phyloP scores from a whole-genome alignment of 2,329 filamentous ascomycete genomes.

The Ciborinia camelliae region DNA sequence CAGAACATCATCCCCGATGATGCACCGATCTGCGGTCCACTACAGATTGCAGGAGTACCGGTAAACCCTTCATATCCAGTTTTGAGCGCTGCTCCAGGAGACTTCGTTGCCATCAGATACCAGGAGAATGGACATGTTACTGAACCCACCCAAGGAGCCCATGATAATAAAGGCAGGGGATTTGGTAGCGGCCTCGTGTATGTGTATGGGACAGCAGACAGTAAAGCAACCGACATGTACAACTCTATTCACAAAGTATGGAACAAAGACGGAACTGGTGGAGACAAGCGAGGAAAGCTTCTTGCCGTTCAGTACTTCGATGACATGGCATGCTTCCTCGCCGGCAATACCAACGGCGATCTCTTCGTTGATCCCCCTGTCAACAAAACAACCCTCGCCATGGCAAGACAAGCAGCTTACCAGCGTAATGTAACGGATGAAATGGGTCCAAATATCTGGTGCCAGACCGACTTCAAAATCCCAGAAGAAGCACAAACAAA shows the following conservation, averaged over 20 bases:
- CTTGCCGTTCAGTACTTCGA: constrained; percentile 79
- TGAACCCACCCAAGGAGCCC: constrained; percentile 46
- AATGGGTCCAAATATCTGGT: constrained; percentile 60
- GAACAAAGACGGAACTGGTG: constrained; percentile 77
- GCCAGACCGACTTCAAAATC: constrained; percentile 77
- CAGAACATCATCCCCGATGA: neutral
- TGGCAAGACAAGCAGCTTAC: constrained; percentile 53
- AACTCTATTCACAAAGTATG: constrained; percentile 69
- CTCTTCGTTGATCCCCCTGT: neutral
- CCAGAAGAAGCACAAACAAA: constrained; percentile 62
- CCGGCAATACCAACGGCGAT: constrained; percentile 29
- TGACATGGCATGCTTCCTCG: constrained; percentile 76
- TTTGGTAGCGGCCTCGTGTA: constrained; percentile 67
- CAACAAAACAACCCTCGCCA: neutral
- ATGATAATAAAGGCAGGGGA: constrained; percentile 46
- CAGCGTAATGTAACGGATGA: constrained; percentile 47
- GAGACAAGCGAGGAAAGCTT: constrained; percentile 72
- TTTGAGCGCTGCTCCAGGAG: constrained; percentile 52
- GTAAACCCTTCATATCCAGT: constrained; percentile 15
- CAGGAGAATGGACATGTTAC: constrained; percentile 76
- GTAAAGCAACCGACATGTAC: constrained; percentile 49
- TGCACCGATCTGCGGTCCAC: neutral
- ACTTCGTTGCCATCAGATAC: constrained; percentile 64
- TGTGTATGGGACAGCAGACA: constrained; percentile 67
- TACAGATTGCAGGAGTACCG: neutral